phyloP scores from a whole-genome alignment of 257 asterid genomes.

The Plectranthus barbatus region DNA sequence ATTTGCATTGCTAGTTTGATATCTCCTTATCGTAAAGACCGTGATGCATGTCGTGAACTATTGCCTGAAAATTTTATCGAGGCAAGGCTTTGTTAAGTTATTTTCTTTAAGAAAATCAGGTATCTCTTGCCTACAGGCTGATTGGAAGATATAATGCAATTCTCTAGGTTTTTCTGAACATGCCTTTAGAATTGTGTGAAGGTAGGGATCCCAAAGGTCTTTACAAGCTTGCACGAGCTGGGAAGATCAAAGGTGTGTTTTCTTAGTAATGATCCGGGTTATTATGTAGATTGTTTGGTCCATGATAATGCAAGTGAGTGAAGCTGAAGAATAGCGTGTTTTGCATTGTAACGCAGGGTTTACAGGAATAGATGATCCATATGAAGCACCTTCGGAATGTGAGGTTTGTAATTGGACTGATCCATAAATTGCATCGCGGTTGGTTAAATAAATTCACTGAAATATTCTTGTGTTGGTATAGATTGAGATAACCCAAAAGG shows the following conservation, averaged over 20 bases:
- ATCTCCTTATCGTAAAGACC: constrained; percentile 94
- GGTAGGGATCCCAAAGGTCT: constrained; percentile 96
- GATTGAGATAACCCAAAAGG: constrained; percentile 70
- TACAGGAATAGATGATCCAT: constrained; percentile 97
- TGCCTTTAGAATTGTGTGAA: constrained; percentile 88
- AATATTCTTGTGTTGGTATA: constrained; percentile 4
- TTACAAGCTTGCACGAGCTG: constrained; percentile 94
- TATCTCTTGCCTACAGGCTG: background rate
- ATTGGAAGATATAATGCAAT: background rate
- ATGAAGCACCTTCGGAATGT: constrained; percentile 73
- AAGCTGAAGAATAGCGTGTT: background rate
- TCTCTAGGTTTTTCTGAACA: constrained; percentile 73
- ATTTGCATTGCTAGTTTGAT: constrained; percentile 93
- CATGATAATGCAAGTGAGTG: background rate
- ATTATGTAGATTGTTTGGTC: background rate
- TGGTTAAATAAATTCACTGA: background rate
- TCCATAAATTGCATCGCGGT: background rate
- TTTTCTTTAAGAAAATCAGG: background rate
- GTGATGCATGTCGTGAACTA: constrained; percentile 86
- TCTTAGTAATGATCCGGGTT: background rate
- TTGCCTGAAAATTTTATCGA: constrained; percentile 65
- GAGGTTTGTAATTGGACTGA: constrained; percentile 46
- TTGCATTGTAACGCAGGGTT: constrained; percentile 45
- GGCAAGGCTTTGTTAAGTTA: constrained; percentile 35
- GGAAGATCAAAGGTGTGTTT: constrained; percentile 71